Base-by-base conservation (phyloP, 768 basidiomycete genomes). In the Pleurotus citrinopileatus region DNA sequence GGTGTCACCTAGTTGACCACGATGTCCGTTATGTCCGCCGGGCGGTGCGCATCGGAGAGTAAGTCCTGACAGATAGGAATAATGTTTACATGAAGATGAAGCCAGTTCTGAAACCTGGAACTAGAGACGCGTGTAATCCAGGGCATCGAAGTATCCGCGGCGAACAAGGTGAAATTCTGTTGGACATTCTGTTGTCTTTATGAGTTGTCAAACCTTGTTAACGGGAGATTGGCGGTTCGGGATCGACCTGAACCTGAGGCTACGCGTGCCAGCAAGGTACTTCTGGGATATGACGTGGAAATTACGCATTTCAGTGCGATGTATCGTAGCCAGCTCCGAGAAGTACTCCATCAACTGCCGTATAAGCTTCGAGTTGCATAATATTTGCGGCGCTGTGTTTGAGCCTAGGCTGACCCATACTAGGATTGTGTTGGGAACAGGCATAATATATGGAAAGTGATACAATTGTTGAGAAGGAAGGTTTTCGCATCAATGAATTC, bases 41-140 rank as follows among this genome's bases (percentile, higher is more conserved):
- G 52, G 19, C 27, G 32, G 19, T 38, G 25, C 52, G 52, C 42
- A 53, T 53, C 40, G 52, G 22, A 42, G 29, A 22, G 19, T 32
- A 28, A 32, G 42, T 25, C 52, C 52, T 53, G 52, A 29, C 9
- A 53, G 52, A 53, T 53, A 53, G 52, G 52, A 4, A 15, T 32
- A 19, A n/a, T 50, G 44, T 46, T 29, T 6, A 25, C 6, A 22
- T 46, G 44, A 5, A 46, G 28, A 46, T 10, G 32, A 40, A 19
- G 38, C n/a, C n/a, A n/a, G n/a, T n/a, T 19, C 17, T 40, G 13
- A 5, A 7, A 17, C 43, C 20, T 44, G 43, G 43, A 34, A 25
- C 43, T 26, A 5, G 43, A 25, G 38, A 19, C 1, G 13, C 13
- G 29, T 32, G 6, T 8, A 6, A 40, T 40, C 15, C 38, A 20